A percentile compares a stretch with the other conserved stretches of the same genome.
Conservation (phyloP, 331 rosid species). For the Pyrus hybrid region DNA sequence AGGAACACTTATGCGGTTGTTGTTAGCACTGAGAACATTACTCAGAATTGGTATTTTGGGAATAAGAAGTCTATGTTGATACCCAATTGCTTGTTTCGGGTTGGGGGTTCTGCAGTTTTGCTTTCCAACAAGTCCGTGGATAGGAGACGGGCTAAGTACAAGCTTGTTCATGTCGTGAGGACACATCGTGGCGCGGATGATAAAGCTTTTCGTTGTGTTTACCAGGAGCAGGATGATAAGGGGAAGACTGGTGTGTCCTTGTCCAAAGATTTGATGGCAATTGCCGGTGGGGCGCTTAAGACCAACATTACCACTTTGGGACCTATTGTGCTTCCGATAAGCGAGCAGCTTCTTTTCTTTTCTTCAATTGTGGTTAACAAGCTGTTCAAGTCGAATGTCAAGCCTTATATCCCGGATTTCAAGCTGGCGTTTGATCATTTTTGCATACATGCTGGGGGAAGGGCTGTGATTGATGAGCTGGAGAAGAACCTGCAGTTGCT, state of each 20-base stretch:
- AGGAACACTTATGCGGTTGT: constrained; percentile 58
- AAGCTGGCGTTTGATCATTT: constrained; percentile 38
- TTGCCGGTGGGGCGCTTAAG: constrained; percentile 53
- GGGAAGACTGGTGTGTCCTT: constrained; percentile 60
- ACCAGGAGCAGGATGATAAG: constrained; percentile 53
- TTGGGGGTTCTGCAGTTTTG: constrained; percentile 40
- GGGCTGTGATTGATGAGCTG: constrained; percentile 65
- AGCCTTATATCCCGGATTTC: constrained; percentile 38
- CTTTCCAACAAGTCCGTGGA: constrained; percentile 39
- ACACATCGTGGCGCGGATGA: constrained; percentile 51
- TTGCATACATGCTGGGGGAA: constrained; percentile 42
- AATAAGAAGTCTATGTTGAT: constrained; percentile 59
- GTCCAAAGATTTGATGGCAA: constrained; percentile 61
- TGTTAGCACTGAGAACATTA: constrained; percentile 61
- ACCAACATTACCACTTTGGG: constrained; percentile 55
- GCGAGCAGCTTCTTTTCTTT: constrained; percentile 63
- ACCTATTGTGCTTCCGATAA: constrained; percentile 59
- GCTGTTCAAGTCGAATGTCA: constrained; percentile 24
- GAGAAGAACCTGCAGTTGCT: constrained; percentile 57
- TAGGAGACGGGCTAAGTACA: constrained; percentile 40
- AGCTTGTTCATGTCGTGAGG: constrained; percentile 52
- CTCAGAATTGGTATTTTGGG: constrained; percentile 65
- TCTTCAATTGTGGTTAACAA: constrained; percentile 37
- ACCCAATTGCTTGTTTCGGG: constrained; percentile 61
- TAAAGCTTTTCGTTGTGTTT: constrained; percentile 54